Conservation (phyloP, 805 yeast genomes). For the Cyberlindnera lachancei region DNA sequence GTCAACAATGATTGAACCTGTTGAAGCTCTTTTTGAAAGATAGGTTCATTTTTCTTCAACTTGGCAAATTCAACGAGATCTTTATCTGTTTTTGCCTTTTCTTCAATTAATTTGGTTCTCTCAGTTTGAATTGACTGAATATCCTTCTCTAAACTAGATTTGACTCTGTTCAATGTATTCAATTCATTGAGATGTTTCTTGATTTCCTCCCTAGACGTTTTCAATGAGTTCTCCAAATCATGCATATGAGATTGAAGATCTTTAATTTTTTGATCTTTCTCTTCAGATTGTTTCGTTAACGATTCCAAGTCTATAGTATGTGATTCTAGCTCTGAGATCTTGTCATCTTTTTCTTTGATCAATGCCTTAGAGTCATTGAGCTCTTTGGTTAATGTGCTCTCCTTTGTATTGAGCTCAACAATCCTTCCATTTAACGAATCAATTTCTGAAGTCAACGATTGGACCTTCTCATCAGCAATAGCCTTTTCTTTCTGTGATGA, state of each 20-base stretch:
- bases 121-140: constrained; percentile 17
- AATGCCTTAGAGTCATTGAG: background rate
- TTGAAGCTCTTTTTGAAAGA: constrained; percentile 17
- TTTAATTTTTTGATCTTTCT: constrained; percentile 1
- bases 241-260: constrained; percentile 3
- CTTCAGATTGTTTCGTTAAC: background rate
- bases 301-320: background rate
- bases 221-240: constrained; percentile 4
- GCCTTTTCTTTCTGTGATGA: constrained; percentile 18
- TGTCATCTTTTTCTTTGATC: background rate
- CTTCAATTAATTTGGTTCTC: constrained; percentile 17
- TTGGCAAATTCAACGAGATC: constrained; percentile 13
- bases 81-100: constrained; percentile 13
- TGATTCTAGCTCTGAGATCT: background rate
- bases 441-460: constrained; percentile 8
- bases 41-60: constrained; percentile 16
- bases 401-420: constrained; percentile 6
- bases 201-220: constrained; percentile 2
- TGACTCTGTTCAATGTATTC: constrained; percentile 14
- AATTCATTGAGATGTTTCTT: constrained; percentile 2
- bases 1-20: constrained; percentile 11
- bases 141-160: constrained; percentile 10
- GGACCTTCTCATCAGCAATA: too few species aligned
- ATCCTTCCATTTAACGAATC: constrained; percentile 18
- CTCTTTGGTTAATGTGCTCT: constrained; percentile 5